phyloP scores from a whole-genome alignment of 2,329 filamentous ascomycete species.

The Hymenoscyphus salicellus region DNA sequence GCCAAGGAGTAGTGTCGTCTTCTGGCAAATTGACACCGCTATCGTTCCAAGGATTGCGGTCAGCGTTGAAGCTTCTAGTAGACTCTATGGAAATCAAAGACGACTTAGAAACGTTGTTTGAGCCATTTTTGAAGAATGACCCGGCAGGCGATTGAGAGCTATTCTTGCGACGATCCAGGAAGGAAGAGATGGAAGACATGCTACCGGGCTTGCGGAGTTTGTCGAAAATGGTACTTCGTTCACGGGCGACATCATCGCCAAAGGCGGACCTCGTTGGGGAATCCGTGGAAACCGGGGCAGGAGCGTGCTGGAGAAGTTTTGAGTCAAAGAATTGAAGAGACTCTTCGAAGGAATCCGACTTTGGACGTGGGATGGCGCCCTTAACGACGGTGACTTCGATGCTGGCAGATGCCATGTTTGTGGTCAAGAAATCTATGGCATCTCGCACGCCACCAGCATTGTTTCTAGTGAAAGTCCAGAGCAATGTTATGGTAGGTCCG shows the following conservation, averaged over 20 bases:
- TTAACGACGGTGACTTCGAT: conserved; percentile 86
- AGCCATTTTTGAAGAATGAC: conserved; percentile 89
- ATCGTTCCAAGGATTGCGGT: conserved; percentile 97
- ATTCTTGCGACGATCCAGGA: conserved; percentile 93
- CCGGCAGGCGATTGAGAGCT: conserved; percentile 77
- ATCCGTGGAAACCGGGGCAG: conserved; percentile 74
- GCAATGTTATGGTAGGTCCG: conserved; percentile 57
- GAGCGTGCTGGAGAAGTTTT: conserved; percentile 90
- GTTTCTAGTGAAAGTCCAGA: conserved; percentile 89
- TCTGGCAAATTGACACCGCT: conserved; percentile 92
- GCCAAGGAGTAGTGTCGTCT: conserved; percentile 68
- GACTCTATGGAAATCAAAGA: conserved; percentile 96
- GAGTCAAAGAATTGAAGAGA: conserved; percentile 96
- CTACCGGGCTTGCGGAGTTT: conserved; percentile 90
- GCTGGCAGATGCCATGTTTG: conserved; percentile 80
- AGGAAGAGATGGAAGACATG: conserved; percentile 93
- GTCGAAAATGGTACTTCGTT: conserved; percentile 83
- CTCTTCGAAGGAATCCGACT: conserved; percentile 98
- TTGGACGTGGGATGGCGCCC: conserved; percentile 93
- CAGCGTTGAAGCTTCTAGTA: conserved; percentile 81
- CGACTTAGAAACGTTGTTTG: conserved; percentile 85
- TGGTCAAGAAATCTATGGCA: conserved; percentile 89
- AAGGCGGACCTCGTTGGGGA: conserved; percentile 86
- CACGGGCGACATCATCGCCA: conserved; percentile 73
- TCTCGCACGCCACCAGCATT: conserved; percentile 94